Percentiles rank a stretch among this genome's conserved stretches.
phyloP scores from a whole-genome alignment of 2,329 filamentous ascomycete species.

The Setomelanomma holmii region DNA sequence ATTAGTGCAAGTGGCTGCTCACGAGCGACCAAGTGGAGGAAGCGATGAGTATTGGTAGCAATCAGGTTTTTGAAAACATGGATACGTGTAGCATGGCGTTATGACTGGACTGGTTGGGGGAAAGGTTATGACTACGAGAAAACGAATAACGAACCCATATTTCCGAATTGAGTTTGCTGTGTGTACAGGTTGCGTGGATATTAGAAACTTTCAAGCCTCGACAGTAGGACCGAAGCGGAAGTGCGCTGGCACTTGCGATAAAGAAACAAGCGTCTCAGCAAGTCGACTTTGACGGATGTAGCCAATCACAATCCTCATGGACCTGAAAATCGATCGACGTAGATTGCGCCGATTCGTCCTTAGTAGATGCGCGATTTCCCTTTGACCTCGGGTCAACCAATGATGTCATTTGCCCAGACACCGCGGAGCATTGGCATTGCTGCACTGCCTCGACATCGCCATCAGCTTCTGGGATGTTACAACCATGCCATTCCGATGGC shows the following conservation, averaged over 20 bases:
- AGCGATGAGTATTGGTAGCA: background rate
- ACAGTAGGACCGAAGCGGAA: background rate
- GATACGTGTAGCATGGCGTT: background rate
- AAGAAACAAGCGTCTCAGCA: background rate
- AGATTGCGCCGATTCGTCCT: slow-evolving; percentile 3
- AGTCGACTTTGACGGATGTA: background rate
- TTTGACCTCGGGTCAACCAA: background rate
- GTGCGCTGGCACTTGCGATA: background rate
- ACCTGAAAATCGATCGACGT: background rate
- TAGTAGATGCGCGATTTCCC: background rate
- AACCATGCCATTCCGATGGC: background rate
- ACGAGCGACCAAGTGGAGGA: background rate
- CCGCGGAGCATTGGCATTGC: slow-evolving; percentile 3
- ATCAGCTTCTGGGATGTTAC: background rate
- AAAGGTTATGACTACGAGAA: too few relatives aligned
- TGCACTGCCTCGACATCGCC: slow-evolving; percentile 9
- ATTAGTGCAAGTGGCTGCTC: background rate
- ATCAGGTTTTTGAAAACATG: background rate
- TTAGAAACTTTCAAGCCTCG: background rate
- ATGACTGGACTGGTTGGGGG: too few relatives aligned
- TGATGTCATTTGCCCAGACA: slow-evolving; percentile 12
- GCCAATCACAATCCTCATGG: background rate
- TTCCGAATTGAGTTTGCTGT: too few relatives aligned
- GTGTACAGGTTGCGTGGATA: too few relatives aligned
- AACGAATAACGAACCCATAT: too few relatives aligned